Percentiles rank a stretch among this genome's conserved stretches.
These are phyloP conservation scores for Coniochaeta sp. DNA, from an alignment of 2,329 filamentous ascomycete genomes.

Conservation along the genomic window DNA sequence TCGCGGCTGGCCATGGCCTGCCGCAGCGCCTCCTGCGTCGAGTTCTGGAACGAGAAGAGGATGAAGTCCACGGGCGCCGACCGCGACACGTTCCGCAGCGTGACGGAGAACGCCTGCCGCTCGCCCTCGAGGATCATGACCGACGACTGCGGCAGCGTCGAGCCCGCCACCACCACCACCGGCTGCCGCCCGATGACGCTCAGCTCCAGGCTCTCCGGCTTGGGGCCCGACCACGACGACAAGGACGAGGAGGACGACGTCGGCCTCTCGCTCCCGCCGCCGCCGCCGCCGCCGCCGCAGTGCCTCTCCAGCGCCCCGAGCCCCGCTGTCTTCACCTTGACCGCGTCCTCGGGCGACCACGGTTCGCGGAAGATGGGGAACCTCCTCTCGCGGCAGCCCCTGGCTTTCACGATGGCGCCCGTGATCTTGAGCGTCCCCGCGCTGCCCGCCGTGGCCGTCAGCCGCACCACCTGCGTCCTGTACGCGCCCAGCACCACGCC, in stretches of 20 bases:
- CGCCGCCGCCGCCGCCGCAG: slow-evolving; percentile 20
- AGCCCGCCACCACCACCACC: slow-evolving; percentile 65
- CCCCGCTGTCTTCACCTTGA: slow-evolving; percentile 72
- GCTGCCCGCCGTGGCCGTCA: slow-evolving; percentile 61
- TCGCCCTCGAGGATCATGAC: slow-evolving; percentile 94
- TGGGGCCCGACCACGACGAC: slow-evolving; percentile 32
- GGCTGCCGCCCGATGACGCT: slow-evolving; percentile 78
- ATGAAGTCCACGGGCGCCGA: slow-evolving; percentile 73
- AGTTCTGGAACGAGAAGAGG: slow-evolving; percentile 84
- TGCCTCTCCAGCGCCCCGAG: slow-evolving; percentile 48
- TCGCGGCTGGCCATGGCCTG: slow-evolving; percentile 69
- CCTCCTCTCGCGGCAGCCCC: slow-evolving; percentile 70
- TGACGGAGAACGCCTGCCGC: slow-evolving; percentile 67
- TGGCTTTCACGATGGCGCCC: slow-evolving; percentile 73
- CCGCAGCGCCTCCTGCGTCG: slow-evolving; percentile 71
- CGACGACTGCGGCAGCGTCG: slow-evolving; percentile 73
- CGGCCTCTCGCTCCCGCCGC: slow-evolving; percentile 23
- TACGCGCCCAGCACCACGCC: slow-evolving; percentile 71
- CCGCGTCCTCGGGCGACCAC: slow-evolving; percentile 63
- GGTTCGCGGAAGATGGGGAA: slow-evolving; percentile 77
- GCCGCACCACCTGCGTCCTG: slow-evolving; percentile 68
- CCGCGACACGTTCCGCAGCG: slow-evolving; percentile 67
- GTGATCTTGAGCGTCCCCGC: slow-evolving; percentile 65
- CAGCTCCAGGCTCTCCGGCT: slow-evolving; percentile 48
- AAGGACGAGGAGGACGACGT: too few species aligned